Evolutionary conservation across 2,329 filamentous ascomycete genomes (phyloP).

Genomic region (Talaromyces verruculosus): DNA sequence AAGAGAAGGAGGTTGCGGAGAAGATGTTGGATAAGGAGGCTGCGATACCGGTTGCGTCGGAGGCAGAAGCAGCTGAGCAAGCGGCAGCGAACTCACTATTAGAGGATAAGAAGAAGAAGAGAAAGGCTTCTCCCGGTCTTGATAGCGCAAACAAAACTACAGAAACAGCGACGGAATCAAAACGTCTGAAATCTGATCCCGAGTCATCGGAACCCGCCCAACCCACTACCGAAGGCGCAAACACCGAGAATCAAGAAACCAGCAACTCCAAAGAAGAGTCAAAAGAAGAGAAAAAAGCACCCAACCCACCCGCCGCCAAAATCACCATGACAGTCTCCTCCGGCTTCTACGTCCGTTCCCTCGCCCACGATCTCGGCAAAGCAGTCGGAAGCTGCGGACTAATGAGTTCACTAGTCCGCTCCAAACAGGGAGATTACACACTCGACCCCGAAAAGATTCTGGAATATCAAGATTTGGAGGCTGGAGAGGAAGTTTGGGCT

Average conservation of each 20-base stretch:
- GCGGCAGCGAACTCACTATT: neutral
- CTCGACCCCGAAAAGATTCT: slow-evolving; percentile 70
- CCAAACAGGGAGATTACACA: slow-evolving; percentile 76
- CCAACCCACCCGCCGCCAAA: slow-evolving; percentile 63
- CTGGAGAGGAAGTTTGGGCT: slow-evolving; percentile 79
- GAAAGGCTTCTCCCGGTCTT: slow-evolving; percentile 36
- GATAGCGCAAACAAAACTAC: neutral
- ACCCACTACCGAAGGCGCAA: slow-evolving; percentile 18
- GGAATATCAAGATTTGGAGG: slow-evolving; percentile 72
- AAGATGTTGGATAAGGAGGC: slow-evolving; percentile 55
- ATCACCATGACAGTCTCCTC: slow-evolving; percentile 91
- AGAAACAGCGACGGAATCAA: neutral
- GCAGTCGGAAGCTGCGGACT: slow-evolving; percentile 78
- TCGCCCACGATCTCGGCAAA: slow-evolving; percentile 86
- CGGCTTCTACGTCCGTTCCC: slow-evolving; percentile 92
- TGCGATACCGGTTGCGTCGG: slow-evolving; percentile 25
- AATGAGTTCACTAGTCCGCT: slow-evolving; percentile 82
- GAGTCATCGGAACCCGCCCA: slow-evolving; percentile 22
- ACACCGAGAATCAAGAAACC: neutral
- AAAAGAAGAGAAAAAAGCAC: neutral
- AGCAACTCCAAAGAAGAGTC: slow-evolving; percentile 6
- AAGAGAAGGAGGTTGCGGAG: slow-evolving; percentile 74
- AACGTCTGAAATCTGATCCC: slow-evolving; percentile 16
- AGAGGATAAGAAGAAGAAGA: slow-evolving; percentile 27
- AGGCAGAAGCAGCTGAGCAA: slow-evolving; percentile 25